Conservation (phyloP, 495 filamentous ascomycete species). For the Daldinia grandis region DNA sequence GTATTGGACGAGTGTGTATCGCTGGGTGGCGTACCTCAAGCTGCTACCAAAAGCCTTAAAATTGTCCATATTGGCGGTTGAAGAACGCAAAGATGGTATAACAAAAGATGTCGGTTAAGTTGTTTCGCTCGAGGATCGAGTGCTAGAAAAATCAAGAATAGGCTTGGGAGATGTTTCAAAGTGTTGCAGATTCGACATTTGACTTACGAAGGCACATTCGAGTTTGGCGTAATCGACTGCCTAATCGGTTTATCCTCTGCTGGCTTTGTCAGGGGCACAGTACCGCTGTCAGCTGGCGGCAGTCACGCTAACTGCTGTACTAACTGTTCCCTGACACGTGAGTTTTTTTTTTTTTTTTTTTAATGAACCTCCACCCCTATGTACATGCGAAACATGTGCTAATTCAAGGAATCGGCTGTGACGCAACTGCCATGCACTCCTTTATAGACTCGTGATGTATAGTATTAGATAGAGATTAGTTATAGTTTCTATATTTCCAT, state of each 20-base stretch:
- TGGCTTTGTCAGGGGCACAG: constrained; percentile 28
- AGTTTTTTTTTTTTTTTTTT: too few species aligned
- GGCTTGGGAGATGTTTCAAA: constrained; percentile 12
- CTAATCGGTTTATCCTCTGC: constrained; percentile 15
- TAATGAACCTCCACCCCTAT: constrained; percentile 12
- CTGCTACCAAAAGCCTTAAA: constrained; percentile 66
- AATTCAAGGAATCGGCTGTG: not conserved
- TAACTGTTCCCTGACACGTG: constrained; percentile 16
- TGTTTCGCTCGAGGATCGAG: constrained; percentile 6
- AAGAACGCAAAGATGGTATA: not conserved
- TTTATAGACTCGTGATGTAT: too few species aligned
- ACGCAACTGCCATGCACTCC: not conserved
- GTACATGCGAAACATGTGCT: not conserved
- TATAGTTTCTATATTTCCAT: not conserved
- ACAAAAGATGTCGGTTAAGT: not conserved
- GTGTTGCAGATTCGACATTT: constrained; percentile 13
- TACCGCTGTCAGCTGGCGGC: not conserved
- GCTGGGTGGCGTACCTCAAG: constrained; percentile 39
- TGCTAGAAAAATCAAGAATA: constrained; percentile 4
- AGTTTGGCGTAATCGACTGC: constrained; percentile 22
- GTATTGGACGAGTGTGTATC: not conserved
- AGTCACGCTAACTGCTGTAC: constrained; percentile 2
- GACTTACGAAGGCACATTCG: constrained; percentile 7
- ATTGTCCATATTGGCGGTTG: constrained; percentile 66
- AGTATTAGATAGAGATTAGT: too few species aligned